Evolutionary conservation across 345 rosid species (phyloP).

Genomic region (Acer campestre): DNA sequence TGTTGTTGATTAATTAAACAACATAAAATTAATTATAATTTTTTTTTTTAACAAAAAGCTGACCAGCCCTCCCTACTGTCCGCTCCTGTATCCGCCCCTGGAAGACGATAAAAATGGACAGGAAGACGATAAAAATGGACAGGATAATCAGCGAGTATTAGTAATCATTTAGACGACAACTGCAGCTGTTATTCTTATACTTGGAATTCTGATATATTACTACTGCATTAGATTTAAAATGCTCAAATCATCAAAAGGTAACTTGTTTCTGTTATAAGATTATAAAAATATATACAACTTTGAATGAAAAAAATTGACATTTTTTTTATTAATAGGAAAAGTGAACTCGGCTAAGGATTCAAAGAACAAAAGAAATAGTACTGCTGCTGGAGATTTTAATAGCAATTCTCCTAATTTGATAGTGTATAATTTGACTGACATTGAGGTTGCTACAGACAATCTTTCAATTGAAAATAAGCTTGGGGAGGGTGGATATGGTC

Average conservation of each 20-base stretch:
- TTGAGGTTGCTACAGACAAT: slow-evolving; percentile 39
- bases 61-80: too few species aligned
- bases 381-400: neutral
- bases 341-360: neutral
- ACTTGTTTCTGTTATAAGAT: neutral
- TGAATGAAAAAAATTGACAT: too few species aligned
- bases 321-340: neutral
- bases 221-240: slow-evolving; percentile 11
- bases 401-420: slow-evolving; percentile 7
- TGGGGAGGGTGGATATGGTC: slow-evolving; percentile 55
- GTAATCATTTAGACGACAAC: slow-evolving; percentile 29
- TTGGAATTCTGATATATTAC: slow-evolving; percentile 17
- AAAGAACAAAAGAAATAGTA: neutral
- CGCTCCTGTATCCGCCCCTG: too few species aligned
- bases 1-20: too few species aligned
- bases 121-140: slow-evolving; percentile 2
- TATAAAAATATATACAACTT: too few species aligned
- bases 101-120: too few species aligned
- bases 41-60: too few species aligned
- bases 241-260: slow-evolving; percentile 31
- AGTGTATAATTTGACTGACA: slow-evolving; percentile 24
- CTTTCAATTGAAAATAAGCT: slow-evolving; percentile 38
- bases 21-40: too few species aligned
- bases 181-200: slow-evolving; percentile 22
- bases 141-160: slow-evolving; percentile 23